A percentile compares a stretch with the other conserved stretches of the same genome.
Conservation (phyloP, 768 basidiomycete species). For the Dacryopinax spathularia region DNA sequence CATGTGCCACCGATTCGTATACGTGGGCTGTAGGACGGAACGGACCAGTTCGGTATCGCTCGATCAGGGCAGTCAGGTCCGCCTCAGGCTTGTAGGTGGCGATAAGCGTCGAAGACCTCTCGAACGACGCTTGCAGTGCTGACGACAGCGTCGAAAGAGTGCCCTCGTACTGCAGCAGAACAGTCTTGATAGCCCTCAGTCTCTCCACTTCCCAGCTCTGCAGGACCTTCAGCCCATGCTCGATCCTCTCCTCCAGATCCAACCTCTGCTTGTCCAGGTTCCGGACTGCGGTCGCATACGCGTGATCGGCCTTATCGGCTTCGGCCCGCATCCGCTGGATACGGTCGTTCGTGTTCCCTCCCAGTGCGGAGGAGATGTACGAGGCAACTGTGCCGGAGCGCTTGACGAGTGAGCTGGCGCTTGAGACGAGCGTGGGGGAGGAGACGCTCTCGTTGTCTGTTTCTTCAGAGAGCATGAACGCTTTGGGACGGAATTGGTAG, state of each 20-base stretch:
- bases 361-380: slow-evolving; percentile 59
- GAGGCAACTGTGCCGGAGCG: slow-evolving; percentile 55
- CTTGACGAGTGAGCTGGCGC: slow-evolving; percentile 48
- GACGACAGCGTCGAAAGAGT: slow-evolving; percentile 60
- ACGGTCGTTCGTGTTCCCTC: slow-evolving; percentile 24
- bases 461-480: slow-evolving; percentile 43
- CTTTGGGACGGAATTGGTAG: slow-evolving; percentile 75
- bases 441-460: slow-evolving; percentile 1
- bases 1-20: slow-evolving; percentile 73
- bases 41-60: slow-evolving; percentile 83
- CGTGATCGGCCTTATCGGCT: slow-evolving; percentile 64
- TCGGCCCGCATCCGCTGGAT: slow-evolving; percentile 49
- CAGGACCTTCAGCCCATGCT: slow-evolving; percentile 62
- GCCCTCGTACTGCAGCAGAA: slow-evolving; percentile 75
- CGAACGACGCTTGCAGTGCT: slow-evolving; percentile 46
- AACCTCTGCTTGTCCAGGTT: slow-evolving; percentile 75
- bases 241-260: slow-evolving; percentile 70
- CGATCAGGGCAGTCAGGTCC: slow-evolving; percentile 74
- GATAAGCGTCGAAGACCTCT: slow-evolving; percentile 59
- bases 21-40: slow-evolving; percentile 77
- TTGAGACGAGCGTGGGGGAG: slow-evolving; percentile 15
- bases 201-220: slow-evolving; percentile 81
- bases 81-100: slow-evolving; percentile 79
- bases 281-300: slow-evolving; percentile 67
- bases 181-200: slow-evolving; percentile 71